Evolutionary conservation across 257 asterid species (phyloP), one percentile per base, ranked within the genome.

Genomic region (Forsythia viridissima): DNA sequence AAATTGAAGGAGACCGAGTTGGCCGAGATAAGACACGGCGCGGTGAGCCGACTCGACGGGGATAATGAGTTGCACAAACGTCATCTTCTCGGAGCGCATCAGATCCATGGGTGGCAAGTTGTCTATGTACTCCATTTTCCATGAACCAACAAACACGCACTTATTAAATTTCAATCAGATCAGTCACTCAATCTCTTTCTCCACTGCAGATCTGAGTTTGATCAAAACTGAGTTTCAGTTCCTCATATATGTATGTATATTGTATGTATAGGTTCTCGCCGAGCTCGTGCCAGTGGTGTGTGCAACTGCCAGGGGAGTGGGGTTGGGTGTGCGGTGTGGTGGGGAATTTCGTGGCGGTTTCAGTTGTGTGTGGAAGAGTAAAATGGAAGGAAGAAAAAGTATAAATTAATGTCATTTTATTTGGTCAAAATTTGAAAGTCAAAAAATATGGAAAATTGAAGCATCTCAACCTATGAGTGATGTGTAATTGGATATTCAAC

Each of bases 71-170:
- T 93, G 99, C 82, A 90, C 97, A 38, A 85, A 87, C 75, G 89
- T 88, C 99, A 96, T 93, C 93, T 90, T 88, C 93, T 96, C 98
- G 81, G 98, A 94, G 84, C 98, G 97, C 97, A 94, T 94, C 96
- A 94, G 97, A 92, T 94, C 98, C 98, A 94, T 91, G 77, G 83
- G 73, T 21, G 98, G 93, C 84, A 92, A 87, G 75, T 86, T 91
- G 84, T 86, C 87, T 67, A 92, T 82, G 88, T 75, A 91, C 88
- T 91, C 92, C 98, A 94, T 94, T 82, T 84, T 83, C 88, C 88
- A 84, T 83, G 86, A 85, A 81, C 88, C 86, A 77, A 79, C 24
- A 51, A 59, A 59, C 7, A 71, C 71, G 77, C 67, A 78, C 78
- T 69, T 16, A 73, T 11, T 57, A 80, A 34, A 77, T 59, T 36